Evolutionary conservation across 2,329 filamentous ascomycete species (phyloP).

Genomic region (Hymenoscyphus fructigenus): DNA sequence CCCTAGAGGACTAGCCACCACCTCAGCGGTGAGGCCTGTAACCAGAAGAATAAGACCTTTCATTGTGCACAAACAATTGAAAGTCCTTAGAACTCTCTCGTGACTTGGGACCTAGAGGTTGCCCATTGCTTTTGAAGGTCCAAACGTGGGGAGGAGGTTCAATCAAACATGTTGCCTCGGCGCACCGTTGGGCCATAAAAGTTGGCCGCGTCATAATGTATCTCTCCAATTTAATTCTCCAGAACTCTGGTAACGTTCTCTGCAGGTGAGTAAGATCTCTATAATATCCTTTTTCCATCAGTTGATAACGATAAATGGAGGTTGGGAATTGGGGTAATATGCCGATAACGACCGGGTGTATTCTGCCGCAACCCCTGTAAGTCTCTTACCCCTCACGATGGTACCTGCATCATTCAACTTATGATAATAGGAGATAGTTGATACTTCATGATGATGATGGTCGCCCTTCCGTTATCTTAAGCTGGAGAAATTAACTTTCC

Average conservation of each 20-base stretch:
- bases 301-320: background rate
- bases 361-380: background rate
- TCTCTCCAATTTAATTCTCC: background rate
- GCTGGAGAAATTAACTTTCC: background rate
- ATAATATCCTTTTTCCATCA: background rate
- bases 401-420: background rate
- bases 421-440: background rate
- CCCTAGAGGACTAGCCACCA: background rate
- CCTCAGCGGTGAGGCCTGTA: background rate
- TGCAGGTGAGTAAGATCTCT: background rate
- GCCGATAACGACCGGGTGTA: background rate
- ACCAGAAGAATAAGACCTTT: background rate
- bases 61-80: background rate
- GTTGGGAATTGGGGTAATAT: background rate
- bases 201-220: background rate
- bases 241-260: background rate
- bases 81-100: background rate
- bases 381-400: background rate
- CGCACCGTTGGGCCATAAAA: background rate
- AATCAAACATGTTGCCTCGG: background rate
- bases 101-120: background rate
- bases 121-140: background rate
- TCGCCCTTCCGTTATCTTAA: background rate
- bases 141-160: conserved; percentile 1
- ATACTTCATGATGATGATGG: too few relatives aligned